These are phyloP conservation scores for Epichloe glyceriae DNA, from an alignment of 2,329 filamentous ascomycete genomes.

Conservation along the genomic window DNA sequence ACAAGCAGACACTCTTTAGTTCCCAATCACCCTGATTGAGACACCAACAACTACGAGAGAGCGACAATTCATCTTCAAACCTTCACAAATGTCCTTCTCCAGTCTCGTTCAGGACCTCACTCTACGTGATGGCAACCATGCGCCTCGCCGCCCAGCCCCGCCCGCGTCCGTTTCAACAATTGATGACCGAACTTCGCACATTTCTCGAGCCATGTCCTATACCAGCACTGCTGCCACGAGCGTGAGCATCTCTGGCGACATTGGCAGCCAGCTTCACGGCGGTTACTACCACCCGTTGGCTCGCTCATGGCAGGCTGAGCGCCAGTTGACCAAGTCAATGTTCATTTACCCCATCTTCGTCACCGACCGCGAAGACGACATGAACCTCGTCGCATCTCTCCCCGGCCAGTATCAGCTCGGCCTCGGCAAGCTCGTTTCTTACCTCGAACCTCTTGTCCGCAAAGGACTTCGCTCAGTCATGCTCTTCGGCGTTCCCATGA, in stretches of 20 bases:
- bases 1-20: background rate
- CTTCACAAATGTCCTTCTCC: constrained; percentile 50
- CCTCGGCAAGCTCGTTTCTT: constrained; percentile 71
- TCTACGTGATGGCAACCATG: constrained; percentile 39
- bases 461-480: constrained; percentile 91
- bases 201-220: constrained; percentile 53
- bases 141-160: constrained; percentile 31
- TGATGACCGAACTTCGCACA: constrained; percentile 46
- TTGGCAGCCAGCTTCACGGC: constrained; percentile 71
- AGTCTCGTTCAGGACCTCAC: constrained; percentile 53
- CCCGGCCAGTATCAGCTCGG: constrained; percentile 84
- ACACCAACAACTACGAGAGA: background rate
- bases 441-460: constrained; percentile 72
- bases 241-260: constrained; percentile 60
- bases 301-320: constrained; percentile 70
- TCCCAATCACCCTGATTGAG: background rate
- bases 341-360: constrained; percentile 96
- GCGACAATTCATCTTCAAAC: background rate
- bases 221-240: constrained; percentile 54
- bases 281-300: constrained; percentile 72
- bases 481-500: constrained; percentile 84
- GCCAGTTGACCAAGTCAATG: constrained; percentile 91
- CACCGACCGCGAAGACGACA: constrained; percentile 86
- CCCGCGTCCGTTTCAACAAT: constrained; percentile 39
- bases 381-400: constrained; percentile 77